Conservation (phyloP, 2,329 filamentous ascomycete species). For the Aspergillus luchuensis region DNA sequence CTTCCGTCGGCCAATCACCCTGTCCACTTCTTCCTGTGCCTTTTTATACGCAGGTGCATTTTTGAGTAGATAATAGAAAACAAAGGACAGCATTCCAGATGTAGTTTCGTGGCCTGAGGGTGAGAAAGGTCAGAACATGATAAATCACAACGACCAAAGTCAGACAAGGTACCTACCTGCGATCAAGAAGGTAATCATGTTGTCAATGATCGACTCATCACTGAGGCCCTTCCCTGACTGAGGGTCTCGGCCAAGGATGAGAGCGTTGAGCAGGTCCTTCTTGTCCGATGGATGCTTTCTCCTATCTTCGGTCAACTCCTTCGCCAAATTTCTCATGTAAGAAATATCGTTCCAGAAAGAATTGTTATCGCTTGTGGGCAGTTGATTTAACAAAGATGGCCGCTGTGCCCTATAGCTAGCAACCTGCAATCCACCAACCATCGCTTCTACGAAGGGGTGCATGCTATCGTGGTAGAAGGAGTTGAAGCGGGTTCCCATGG, state of each 20-base stretch:
- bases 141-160: background rate
- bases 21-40: conserved; percentile 68
- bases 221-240: conserved; percentile 67
- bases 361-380: conserved; percentile 42
- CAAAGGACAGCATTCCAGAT: conserved; percentile 65
- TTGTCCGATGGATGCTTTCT: conserved; percentile 57
- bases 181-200: conserved; percentile 73
- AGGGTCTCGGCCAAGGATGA: conserved; percentile 68
- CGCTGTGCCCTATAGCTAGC: conserved; percentile 55
- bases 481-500: conserved; percentile 75
- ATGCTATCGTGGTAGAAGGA: conserved; percentile 69
- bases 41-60: conserved; percentile 62
- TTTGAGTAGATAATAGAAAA: conserved; percentile 66
- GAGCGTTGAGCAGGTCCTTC: conserved; percentile 69
- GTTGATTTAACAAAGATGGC: conserved; percentile 49
- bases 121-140: background rate
- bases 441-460: conserved; percentile 70
- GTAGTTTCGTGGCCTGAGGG: conserved; percentile 68
- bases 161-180: conserved; percentile 47
- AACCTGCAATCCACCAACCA: conserved; percentile 65
- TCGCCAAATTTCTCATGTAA: conserved; percentile 57
- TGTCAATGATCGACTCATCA: conserved; percentile 65
- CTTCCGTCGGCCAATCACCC: conserved; percentile 60
- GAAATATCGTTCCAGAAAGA: conserved; percentile 36
- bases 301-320: conserved; percentile 63